phyloP scores from a whole-genome alignment of 2,329 filamentous ascomycete species.

The Pseudohalonectria lignicola region DNA sequence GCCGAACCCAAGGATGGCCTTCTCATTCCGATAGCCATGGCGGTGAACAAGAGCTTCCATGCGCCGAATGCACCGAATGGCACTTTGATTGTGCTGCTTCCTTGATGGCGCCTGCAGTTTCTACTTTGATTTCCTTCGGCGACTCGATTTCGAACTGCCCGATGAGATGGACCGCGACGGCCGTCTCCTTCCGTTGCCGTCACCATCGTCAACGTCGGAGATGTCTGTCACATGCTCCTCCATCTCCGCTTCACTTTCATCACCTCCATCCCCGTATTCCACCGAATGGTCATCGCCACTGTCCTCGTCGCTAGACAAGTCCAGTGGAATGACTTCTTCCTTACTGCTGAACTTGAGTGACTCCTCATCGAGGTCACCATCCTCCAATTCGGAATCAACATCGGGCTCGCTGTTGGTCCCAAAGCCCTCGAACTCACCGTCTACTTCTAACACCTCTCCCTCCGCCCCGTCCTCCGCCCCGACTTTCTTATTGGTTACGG shows the following conservation, averaged over 20 bases:
- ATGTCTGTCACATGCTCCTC: background rate
- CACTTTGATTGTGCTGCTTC: too few species aligned
- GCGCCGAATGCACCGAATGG: too few species aligned
- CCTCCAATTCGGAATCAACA: background rate
- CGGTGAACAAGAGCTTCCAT: too few species aligned
- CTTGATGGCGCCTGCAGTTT: too few species aligned
- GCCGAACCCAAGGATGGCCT: too few species aligned
- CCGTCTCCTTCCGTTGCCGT: too few species aligned
- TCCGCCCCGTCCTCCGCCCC: conserved; percentile 13
- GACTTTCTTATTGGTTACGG: conserved; percentile 12
- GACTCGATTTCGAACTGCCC: background rate
- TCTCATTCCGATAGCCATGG: too few species aligned
- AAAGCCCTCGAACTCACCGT: conserved; percentile 37
- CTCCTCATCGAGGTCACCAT: conserved; percentile 8
- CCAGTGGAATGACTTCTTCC: conserved; percentile 10
- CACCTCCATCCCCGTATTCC: conserved; percentile 11
- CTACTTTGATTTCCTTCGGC: background rate
- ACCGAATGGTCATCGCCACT: conserved; percentile 2
- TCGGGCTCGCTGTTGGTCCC: conserved; percentile 27
- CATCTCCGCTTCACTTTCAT: conserved; percentile 20
- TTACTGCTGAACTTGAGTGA: too few species aligned
- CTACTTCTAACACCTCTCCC: too few species aligned
- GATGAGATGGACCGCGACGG: background rate
- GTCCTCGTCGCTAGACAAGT: conserved; percentile 3
- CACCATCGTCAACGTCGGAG: background rate